Conservation (phyloP, 768 basidiomycete genomes). For the Austroboletus eburneus region DNA sequence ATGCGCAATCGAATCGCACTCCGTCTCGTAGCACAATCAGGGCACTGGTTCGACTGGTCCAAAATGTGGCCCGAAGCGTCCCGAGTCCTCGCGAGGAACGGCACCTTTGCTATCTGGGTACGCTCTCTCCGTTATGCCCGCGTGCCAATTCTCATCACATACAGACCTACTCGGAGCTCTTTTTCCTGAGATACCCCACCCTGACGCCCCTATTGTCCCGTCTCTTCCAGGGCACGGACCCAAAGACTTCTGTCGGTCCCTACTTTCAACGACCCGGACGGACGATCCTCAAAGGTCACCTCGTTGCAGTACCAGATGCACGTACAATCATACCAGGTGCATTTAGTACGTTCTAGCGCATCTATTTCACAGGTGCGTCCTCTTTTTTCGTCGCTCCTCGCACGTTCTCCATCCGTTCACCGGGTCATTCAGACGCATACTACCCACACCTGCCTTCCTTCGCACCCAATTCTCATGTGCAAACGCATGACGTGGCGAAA, state of each 20-base stretch:
- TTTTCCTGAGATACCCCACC: conserved; percentile 56
- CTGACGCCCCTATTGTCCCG: conserved; percentile 54
- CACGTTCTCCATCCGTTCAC: not conserved
- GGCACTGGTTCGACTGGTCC: conserved; percentile 80
- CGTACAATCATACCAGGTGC: conserved; percentile 26
- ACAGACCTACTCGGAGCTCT: conserved; percentile 67
- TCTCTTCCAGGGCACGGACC: conserved; percentile 60
- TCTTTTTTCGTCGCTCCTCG: not conserved
- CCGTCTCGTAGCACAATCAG: conserved; percentile 56
- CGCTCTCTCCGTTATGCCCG: no score
- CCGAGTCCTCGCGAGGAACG: conserved; percentile 51
- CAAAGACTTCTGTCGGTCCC: conserved; percentile 53
- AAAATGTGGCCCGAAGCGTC: conserved; percentile 66
- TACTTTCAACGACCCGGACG: conserved; percentile 83
- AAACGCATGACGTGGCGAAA: conserved; percentile 63
- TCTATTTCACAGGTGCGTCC: conserved; percentile 56
- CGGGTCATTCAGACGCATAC: conserved; percentile 4
- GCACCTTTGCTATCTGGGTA: conserved; percentile 33
- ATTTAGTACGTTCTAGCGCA: conserved; percentile 43
- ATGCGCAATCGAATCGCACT: no score
- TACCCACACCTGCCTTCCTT: conserved; percentile 37
- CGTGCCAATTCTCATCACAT: not conserved
- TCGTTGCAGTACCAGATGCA: conserved; percentile 65
- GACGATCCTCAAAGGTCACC: conserved; percentile 65
- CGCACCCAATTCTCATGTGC: conserved; percentile 47